These are phyloP conservation scores for Candida ascalaphidarum DNA, from an alignment of 805 yeast genomes.

Conservation along the genomic window DNA sequence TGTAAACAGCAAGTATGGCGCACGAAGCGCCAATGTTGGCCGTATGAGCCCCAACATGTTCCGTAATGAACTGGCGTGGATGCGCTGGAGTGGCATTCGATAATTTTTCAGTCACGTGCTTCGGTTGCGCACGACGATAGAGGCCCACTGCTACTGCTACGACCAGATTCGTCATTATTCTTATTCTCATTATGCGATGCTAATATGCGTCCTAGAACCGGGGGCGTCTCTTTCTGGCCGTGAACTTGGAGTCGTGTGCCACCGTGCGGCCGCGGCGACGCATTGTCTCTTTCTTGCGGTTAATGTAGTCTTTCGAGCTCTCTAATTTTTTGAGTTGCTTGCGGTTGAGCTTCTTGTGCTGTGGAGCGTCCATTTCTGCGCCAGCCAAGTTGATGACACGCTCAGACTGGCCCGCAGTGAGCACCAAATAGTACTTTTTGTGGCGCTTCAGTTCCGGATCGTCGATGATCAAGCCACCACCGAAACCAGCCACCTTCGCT, in stretches of 20 bases:
- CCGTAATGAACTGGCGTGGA: too few relatives aligned
- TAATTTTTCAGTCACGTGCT: too few relatives aligned
- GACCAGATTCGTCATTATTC: too few relatives aligned
- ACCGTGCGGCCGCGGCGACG: constrained; percentile 84
- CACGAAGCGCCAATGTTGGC: too few relatives aligned
- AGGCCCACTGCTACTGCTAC: too few relatives aligned
- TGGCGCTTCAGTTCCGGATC: constrained; percentile 89
- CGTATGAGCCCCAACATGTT: too few relatives aligned
- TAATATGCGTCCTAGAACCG: constrained; percentile 18
- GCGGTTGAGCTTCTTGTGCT: constrained; percentile 30
- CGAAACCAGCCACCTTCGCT: constrained; percentile 92
- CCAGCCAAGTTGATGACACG: constrained; percentile 70
- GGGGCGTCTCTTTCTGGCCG: constrained; percentile 63
- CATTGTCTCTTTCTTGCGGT: constrained; percentile 89
- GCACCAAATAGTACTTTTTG: constrained; percentile 82
- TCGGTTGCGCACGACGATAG: too few relatives aligned
- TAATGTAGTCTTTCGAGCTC: constrained; percentile 70
- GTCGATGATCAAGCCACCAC: constrained; percentile 91
- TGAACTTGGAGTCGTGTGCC: constrained; percentile 83
- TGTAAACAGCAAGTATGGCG: too few relatives aligned
- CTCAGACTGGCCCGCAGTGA: constrained; percentile 79
- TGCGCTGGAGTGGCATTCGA: too few relatives aligned
- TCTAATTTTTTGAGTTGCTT: constrained; percentile 52
- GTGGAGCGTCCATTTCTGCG: constrained; percentile 69
- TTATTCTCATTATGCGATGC: too few relatives aligned